Conservation (phyloP, 2,329 filamentous ascomycete species). For the Fusarium temperatum region DNA sequence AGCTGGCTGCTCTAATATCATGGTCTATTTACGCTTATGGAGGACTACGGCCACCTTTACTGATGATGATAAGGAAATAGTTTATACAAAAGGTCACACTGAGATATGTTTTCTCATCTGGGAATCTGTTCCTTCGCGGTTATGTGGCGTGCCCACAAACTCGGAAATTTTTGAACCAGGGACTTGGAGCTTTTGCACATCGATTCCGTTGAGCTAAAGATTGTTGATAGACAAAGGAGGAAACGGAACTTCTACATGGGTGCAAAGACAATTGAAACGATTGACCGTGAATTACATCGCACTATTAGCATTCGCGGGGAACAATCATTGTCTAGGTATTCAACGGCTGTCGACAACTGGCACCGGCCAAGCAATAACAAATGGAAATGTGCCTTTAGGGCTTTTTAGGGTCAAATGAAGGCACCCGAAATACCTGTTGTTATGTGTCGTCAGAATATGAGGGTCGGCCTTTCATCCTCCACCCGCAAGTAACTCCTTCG, state of each 20-base stretch:
- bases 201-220: neutral
- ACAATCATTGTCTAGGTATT: neutral
- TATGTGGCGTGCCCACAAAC: neutral
- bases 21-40: neutral
- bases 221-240: neutral
- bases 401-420: neutral
- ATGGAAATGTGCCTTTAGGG: neutral
- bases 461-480: neutral
- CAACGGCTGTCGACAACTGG: neutral
- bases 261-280: neutral
- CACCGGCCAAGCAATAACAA: neutral
- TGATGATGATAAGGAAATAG: neutral
- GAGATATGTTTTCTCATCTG: neutral
- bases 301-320: neutral
- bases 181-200: neutral
- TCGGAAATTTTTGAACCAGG: neutral
- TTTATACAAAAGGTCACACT: neutral
- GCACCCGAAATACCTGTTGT: neutral
- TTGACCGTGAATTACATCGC: too few species aligned
- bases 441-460: neutral
- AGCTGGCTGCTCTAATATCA: neutral
- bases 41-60: neutral
- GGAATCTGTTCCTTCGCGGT: neutral
- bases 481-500: neutral
- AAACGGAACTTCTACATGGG: neutral